These are phyloP conservation scores for Boletus smithii DNA, from an alignment of 1,284 basidiomycete species.

Conservation along the genomic window DNA sequence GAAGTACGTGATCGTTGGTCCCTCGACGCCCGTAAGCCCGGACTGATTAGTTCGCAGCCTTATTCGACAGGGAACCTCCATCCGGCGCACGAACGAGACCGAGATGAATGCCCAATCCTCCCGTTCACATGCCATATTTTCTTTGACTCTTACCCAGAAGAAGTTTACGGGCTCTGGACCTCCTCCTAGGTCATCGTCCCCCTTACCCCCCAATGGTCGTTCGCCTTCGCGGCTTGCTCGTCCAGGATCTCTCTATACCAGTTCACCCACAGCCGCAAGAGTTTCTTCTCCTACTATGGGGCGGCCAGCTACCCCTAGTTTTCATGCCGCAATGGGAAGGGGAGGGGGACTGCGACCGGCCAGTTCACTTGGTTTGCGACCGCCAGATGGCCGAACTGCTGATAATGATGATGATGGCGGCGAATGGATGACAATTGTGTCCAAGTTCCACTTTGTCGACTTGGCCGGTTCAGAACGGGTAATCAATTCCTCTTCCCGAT, in stretches of 20 bases:
- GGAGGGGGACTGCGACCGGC: conserved; percentile 67
- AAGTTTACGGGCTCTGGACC: conserved; percentile 66
- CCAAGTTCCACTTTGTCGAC: conserved; percentile 99
- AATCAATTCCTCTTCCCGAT: conserved; percentile 30
- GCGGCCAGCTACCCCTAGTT: conserved; percentile 73
- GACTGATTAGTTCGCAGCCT: conserved; percentile 46
- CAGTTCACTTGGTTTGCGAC: conserved; percentile 62
- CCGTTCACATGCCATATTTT: conserved; percentile 98
- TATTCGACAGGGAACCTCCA: conserved; percentile 81
- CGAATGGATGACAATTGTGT: conserved; percentile 86
- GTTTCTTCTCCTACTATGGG: conserved; percentile 73
- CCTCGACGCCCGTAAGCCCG: conserved; percentile 3
- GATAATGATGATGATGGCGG: conserved; percentile 60
- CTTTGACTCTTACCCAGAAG: conserved; percentile 88
- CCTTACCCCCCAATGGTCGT: conserved; percentile 64
- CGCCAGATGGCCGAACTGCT: conserved; percentile 46
- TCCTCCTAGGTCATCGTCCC: conserved; percentile 72
- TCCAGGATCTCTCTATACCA: conserved; percentile 66
- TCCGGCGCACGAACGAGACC: conserved; percentile 93
- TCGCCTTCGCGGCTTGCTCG: conserved; percentile 76
- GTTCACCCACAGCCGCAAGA: conserved; percentile 40
- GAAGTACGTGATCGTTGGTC: conserved; percentile 55
- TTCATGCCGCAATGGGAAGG: conserved; percentile 66
- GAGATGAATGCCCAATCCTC: conserved; percentile 99
- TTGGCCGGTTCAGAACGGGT: conserved; percentile 94